phyloP scores from a whole-genome alignment of 331 rosid genomes.

The Acacia pycnantha region DNA sequence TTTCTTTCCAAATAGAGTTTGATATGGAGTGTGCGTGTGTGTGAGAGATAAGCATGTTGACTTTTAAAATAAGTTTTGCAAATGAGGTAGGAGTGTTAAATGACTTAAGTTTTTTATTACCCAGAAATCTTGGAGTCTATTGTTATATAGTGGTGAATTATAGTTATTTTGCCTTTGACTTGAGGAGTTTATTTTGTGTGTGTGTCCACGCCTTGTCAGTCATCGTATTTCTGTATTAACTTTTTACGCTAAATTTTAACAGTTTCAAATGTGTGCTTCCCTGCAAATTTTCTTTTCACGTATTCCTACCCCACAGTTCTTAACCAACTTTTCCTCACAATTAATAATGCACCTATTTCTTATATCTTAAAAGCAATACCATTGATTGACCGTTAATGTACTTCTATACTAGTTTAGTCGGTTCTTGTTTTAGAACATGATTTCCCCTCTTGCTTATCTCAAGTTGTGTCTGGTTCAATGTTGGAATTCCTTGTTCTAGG shows the following conservation, averaged over 20 bases:
- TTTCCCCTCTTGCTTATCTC: not conserved
- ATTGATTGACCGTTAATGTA: not conserved
- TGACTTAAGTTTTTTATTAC: not conserved
- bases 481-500: conserved; percentile 41
- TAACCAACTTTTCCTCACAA: not conserved
- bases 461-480: not conserved
- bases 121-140: not conserved
- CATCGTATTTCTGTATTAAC: not conserved
- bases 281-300: not conserved
- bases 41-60: not conserved
- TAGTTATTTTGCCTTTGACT: not conserved
- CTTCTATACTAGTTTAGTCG: not conserved
- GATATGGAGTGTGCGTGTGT: not conserved
- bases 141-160: not conserved
- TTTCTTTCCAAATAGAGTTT: not conserved
- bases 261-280: not conserved
- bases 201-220: too few relatives aligned
- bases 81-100: not conserved
- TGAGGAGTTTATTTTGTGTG: not conserved
- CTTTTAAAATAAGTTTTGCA: not conserved
- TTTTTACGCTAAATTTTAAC: not conserved
- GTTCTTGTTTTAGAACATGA: not conserved
- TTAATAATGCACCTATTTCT: not conserved
- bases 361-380: not conserved
- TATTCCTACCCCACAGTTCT: not conserved